Evolutionary conservation across 768 basidiomycete genomes (phyloP).

Genomic region (Pluteus cervinus): DNA sequence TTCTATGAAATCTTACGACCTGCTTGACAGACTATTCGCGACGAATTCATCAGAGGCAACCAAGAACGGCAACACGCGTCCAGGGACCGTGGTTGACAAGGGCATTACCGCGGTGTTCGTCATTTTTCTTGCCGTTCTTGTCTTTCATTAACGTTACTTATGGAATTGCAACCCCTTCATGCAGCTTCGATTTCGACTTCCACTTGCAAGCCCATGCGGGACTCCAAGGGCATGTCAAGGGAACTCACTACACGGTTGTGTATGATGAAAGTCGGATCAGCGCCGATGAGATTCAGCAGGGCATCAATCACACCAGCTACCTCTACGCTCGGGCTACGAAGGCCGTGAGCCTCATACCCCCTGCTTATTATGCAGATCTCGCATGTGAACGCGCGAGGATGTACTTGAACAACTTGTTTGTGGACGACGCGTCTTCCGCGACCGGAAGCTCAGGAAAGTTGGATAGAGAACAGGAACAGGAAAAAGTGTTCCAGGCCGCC

Average conservation of each 20-base stretch:
- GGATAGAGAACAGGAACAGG: constrained; percentile 32
- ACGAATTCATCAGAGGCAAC: constrained; percentile 43
- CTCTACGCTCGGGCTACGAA: constrained; percentile 80
- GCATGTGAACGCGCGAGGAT: constrained; percentile 77
- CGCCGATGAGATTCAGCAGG: constrained; percentile 70
- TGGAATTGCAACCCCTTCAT: constrained; percentile 11
- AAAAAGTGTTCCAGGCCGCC: constrained; percentile 38
- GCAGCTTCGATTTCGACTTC: constrained; percentile 59
- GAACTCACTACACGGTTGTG: constrained; percentile 76
- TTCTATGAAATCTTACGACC: not conserved
- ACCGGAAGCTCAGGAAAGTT: constrained; percentile 19
- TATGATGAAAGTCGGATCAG: constrained; percentile 71
- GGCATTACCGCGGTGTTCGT: constrained; percentile 67
- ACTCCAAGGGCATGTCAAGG: constrained; percentile 61
- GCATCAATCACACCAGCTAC: constrained; percentile 64
- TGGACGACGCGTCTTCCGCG: constrained; percentile 37
- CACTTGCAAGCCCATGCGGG: constrained; percentile 74
- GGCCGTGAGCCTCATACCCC: constrained; percentile 74
- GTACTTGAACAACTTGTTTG: constrained; percentile 70
- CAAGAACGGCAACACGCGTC: constrained; percentile 68
- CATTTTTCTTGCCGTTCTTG: not conserved
- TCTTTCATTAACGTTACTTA: not conserved
- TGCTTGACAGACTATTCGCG: constrained; percentile 46
- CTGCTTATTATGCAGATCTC: constrained; percentile 78
- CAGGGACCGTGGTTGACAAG: constrained; percentile 77